Evolutionary conservation across 768 basidiomycete species (phyloP).

Genomic region (Coprinopsis strossmayeri): DNA sequence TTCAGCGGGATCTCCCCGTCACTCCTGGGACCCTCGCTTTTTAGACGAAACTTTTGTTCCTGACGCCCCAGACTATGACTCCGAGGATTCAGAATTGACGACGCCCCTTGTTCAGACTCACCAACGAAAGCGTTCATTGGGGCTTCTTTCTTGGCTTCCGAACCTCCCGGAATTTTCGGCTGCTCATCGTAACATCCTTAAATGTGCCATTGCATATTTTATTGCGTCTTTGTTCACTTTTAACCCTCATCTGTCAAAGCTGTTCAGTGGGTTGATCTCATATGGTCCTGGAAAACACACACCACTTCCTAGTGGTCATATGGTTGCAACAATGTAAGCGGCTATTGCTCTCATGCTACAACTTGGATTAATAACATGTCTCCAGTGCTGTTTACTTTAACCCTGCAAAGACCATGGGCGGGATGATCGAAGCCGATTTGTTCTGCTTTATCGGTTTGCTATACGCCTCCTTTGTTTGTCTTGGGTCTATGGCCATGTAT

Average conservation of each 20-base stretch:
- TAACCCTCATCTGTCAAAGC: slow-evolving; percentile 60
- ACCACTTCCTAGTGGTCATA: slow-evolving; percentile 80
- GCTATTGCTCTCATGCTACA: background rate
- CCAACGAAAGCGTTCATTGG: background rate
- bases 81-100: slow-evolving; percentile 1
- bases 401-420: slow-evolving; percentile 89
- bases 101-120: background rate
- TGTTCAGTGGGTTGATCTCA: slow-evolving; percentile 57
- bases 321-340: slow-evolving; percentile 88
- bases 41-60: background rate
- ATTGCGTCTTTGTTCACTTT: slow-evolving; percentile 92
- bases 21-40: background rate
- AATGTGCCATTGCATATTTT: slow-evolving; percentile 89
- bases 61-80: slow-evolving; percentile 9
- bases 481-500: slow-evolving; percentile 72
- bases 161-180: slow-evolving; percentile 40
- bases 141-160: slow-evolving; percentile 15
- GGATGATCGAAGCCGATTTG: slow-evolving; percentile 86
- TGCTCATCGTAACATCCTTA: slow-evolving; percentile 69
- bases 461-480: slow-evolving; percentile 66
- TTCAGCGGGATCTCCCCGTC: background rate
- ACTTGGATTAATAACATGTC: slow-evolving; percentile 2
- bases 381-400: slow-evolving; percentile 80
- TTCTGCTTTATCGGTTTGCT: slow-evolving; percentile 68
- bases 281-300: slow-evolving; percentile 39